Evolutionary conservation across 768 basidiomycete species (phyloP), one percentile per base, ranked within the genome.

Genomic region (Antrodiella citrinella): DNA sequence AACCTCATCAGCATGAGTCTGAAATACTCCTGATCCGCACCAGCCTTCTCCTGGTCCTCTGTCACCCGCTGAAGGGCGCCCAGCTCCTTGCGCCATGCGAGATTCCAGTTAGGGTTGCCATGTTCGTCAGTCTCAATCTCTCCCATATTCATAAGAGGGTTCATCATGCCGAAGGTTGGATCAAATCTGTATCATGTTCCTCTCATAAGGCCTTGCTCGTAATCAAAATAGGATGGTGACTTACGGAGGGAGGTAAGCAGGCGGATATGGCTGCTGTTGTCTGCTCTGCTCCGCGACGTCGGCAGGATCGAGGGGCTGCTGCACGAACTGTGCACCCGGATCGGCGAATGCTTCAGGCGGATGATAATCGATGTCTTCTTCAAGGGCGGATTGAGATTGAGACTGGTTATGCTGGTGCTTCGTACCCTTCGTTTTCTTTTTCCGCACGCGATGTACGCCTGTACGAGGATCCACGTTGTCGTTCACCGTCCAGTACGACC

Each of bases 401-500:
- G 47, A 42, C 41, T 54, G 62, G 48, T 64, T 74, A 57, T 82
- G 84, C 55, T 76, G 78, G 11, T 78, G 78, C 49, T 69, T 74
- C 51, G 75, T 74, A 26, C 74, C 72, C 65, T 88, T 85, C 41
- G 76, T 74, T 62, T 90, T 88, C 75, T 91, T 91, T 70, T 91
- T 91, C 61, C 90, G 84, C 48, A 91, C 77, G 21, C 90, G 82
- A 61, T 92, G 90, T 25, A 91, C 90, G 26, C 90, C 90, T 2
- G 90, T 91, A 38, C 88, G 85, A 45, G 88, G 88, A 60, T 91
- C 88, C 41, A 91, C 86, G 58, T 86, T 86, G 59, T 91, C 88
- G 59, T 91, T 90, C 54, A 92, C 90, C 0, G 88, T 91, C 90
- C 90, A 92, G 61, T 91, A 92, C 0, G 87, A 91, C 19, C 90